A percentile compares a stretch with the other conserved stretches of the same genome.
Conservation (phyloP, 208 protist species). For the Vickermania spadyakhi region DNA sequence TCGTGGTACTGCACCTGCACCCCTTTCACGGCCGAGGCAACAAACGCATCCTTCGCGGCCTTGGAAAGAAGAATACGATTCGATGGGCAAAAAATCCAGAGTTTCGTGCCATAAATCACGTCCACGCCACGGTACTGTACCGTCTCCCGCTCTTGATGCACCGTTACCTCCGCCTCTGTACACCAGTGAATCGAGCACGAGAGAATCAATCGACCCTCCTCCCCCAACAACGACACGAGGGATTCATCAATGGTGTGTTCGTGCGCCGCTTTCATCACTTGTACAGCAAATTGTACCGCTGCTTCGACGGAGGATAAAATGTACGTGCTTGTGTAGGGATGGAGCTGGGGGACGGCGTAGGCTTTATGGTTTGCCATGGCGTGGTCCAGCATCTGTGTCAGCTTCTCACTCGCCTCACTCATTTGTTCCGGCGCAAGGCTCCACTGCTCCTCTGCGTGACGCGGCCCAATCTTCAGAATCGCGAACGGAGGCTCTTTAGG, state of each 20-base stretch:
- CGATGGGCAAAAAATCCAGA: conserved; percentile 21
- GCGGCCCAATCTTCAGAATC: conserved; percentile 15
- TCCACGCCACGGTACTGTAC: conserved; percentile 19
- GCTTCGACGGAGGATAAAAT: conserved; percentile 9
- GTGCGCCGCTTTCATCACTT: conserved; percentile 11
- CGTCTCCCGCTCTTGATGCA: conserved; percentile 7
- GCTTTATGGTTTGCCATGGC: conserved; percentile 8
- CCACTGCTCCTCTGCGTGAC: conserved; percentile 13
- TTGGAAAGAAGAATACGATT: conserved; percentile 12
- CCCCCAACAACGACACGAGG: conserved; percentile 12
- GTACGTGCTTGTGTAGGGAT: conserved; percentile 17
- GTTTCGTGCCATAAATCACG: conserved; percentile 11
- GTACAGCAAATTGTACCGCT: conserved; percentile 12
- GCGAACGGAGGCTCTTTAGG: conserved; percentile 22
- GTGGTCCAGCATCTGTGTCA: conserved; percentile 5
- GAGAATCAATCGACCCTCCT: conserved; percentile 13
- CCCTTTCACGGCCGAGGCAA: background rate
- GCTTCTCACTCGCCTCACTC: conserved; percentile 4
- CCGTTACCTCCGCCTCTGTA: conserved; percentile 11
- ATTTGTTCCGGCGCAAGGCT: conserved; percentile 13
- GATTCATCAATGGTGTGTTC: conserved; percentile 10
- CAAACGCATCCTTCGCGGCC: conserved; percentile 4
- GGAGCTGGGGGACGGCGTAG: conserved; percentile 15
- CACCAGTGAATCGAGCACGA: conserved; percentile 23
- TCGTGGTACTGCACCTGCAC: conserved; percentile 2